phyloP scores from a whole-genome alignment of 352 stramenopile genomes.

The Globisporangium canariense region DNA sequence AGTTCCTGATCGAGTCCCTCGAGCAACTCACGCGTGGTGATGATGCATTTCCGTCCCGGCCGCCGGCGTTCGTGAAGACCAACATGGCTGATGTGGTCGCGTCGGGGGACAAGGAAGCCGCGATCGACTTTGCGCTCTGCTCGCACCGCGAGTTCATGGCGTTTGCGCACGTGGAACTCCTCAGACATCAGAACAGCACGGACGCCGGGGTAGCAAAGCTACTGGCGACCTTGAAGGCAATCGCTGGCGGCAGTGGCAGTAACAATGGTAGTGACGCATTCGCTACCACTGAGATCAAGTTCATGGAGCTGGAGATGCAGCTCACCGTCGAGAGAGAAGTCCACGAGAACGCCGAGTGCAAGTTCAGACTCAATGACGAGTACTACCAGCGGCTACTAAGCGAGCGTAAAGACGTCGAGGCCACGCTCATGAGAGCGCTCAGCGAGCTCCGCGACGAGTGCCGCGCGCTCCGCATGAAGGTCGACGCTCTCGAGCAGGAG shows the following conservation, averaged over 20 bases:
- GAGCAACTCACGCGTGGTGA: constrained; percentile 34
- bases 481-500: constrained; percentile 44
- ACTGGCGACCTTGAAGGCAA: constrained; percentile 25
- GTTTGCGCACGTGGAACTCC: constrained; percentile 33
- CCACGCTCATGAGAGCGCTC: constrained; percentile 30
- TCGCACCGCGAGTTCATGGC: constrained; percentile 61
- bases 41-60: constrained; percentile 20
- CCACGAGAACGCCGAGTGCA: constrained; percentile 31
- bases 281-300: constrained; percentile 26
- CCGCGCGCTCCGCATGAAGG: constrained; percentile 27
- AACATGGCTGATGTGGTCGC: constrained; percentile 18
- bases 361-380: constrained; percentile 39
- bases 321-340: constrained; percentile 26
- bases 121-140: constrained; percentile 54
- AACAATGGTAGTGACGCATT: constrained; percentile 18
- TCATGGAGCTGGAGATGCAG: constrained; percentile 48
- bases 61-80: constrained; percentile 19
- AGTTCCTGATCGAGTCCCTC: constrained; percentile 58
- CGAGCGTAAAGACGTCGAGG: constrained; percentile 55
- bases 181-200: constrained; percentile 25
- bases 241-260: constrained; percentile 15
- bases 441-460: constrained; percentile 36
- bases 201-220: constrained; percentile 26
- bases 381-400: constrained; percentile 41
- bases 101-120: constrained; percentile 34